These are phyloP conservation scores for Chloranthus sessilifolius DNA, from an alignment of 164 flowering plant species.

Conservation along the genomic window DNA sequence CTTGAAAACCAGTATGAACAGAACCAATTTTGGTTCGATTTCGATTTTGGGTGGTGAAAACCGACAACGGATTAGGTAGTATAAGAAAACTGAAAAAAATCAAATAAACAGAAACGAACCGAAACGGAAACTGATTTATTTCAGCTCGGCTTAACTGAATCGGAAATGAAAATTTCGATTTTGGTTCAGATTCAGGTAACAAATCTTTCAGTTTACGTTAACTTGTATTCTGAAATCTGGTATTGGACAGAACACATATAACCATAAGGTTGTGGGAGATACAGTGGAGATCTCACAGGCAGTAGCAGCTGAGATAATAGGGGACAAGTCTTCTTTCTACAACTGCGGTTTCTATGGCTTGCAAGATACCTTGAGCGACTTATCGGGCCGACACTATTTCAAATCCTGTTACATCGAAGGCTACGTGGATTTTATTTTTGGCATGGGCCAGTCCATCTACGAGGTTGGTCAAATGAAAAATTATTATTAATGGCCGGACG, in stretches of 20 bases:
- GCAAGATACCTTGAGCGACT: conserved; percentile 74
- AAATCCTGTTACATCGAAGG: conserved; percentile 47
- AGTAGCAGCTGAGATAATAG: conserved; percentile 45
- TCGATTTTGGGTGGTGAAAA: no score
- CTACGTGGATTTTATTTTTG: conserved; percentile 65
- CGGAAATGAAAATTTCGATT: no score
- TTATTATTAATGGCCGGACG: not conserved
- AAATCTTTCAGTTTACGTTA: no score
- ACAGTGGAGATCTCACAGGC: conserved; percentile 19
- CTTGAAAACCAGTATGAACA: no score
- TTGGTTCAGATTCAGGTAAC: no score
- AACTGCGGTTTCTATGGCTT: conserved; percentile 41
- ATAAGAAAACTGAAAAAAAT: no score
- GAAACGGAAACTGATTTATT: no score
- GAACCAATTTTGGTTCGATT: no score
- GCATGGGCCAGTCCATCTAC: conserved; percentile 55
- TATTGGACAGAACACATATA: conserved; percentile 48
- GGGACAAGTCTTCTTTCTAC: conserved; percentile 42
- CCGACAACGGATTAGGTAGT: no score
- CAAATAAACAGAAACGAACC: no score
- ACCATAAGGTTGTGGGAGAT: not conserved
- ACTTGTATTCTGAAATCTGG: no score
- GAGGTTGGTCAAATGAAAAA: conserved; percentile 27
- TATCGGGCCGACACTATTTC: conserved; percentile 49
- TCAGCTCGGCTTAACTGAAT: no score